Percentiles rank a stretch among this genome's conserved stretches.
These are phyloP conservation scores for Megacollybia marginata DNA, from an alignment of 768 basidiomycete species.

Conservation along the genomic window DNA sequence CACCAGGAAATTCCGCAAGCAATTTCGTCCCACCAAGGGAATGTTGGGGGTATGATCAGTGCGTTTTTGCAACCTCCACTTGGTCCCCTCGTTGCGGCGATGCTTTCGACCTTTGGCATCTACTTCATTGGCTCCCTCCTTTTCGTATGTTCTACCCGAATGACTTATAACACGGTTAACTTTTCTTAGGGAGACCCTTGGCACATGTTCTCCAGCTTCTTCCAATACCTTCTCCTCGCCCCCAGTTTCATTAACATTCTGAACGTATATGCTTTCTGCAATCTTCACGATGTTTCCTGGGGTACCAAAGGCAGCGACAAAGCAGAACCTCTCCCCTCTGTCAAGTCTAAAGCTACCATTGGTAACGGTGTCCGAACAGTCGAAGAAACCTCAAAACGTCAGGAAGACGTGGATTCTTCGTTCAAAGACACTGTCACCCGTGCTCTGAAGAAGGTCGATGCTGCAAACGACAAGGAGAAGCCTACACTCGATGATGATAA, in stretches of 20 bases:
- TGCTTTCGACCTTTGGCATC: conserved; percentile 56
- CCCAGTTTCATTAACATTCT: conserved; percentile 67
- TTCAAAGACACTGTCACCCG: conserved; percentile 81
- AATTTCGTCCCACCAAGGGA: conserved; percentile 25
- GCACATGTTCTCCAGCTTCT: conserved; percentile 69
- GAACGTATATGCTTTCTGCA: conserved; percentile 73
- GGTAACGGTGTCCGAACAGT: conserved; percentile 62
- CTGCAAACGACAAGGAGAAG: conserved; percentile 48
- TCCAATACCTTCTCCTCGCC: conserved; percentile 59
- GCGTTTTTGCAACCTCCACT: conserved; percentile 49
- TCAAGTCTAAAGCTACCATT: conserved; percentile 46
- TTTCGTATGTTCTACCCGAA: conserved; percentile 17
- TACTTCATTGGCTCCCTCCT: neutral
- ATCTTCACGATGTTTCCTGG: conserved; percentile 63
- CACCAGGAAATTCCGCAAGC: conserved; percentile 28
- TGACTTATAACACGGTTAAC: conserved; percentile 28
- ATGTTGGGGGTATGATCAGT: conserved; percentile 24
- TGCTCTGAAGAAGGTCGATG: conserved; percentile 57
- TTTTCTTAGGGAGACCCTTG: conserved; percentile 55
- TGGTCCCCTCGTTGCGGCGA: conserved; percentile 52
- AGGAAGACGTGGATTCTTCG: conserved; percentile 72
- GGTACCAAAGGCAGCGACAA: conserved; percentile 70
- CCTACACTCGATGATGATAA: conserved; percentile 76
- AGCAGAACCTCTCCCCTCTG: conserved; percentile 72
- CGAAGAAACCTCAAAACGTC: conserved; percentile 64